Base-by-base conservation (phyloP, 1,284 basidiomycete genomes). In the Rhodotorula sp. region DNA sequence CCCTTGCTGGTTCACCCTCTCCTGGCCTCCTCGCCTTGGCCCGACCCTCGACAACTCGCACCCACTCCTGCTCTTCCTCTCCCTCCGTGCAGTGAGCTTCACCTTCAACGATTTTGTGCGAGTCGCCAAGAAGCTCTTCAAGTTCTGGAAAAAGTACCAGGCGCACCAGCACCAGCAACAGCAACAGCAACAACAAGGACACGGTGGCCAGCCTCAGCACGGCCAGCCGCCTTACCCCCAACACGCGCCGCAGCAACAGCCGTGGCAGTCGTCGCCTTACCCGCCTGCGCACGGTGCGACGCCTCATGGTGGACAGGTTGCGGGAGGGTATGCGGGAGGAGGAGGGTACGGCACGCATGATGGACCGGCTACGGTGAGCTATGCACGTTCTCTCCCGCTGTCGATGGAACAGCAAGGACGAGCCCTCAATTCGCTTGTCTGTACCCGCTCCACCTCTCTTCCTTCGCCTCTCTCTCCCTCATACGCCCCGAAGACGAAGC, bases 291-390 rank as follows among this genome's bases (percentile, higher is more conserved):
- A 71, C 10, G 48, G 53, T 8, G 52, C 58, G 28, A 65, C 67
- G 37, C 65, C 16, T 16, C 52, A 28, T 40, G 28, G 55, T 53
- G 37, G 58, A 61, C 15, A 40, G 16, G 30, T 46, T 48, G 46
- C 62, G 40, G 58, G 46, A 30, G 40, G 24, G 9, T 11, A 58
- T n/a, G 40, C 40, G 10, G 26, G 30, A 57, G 34, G 55, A 40
- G 71, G 71, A 48, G 61, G 58, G 3, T 75, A 75, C 37, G 73
- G 73, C 8, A 52, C 66, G 9, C 64, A 73, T 28, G 71, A 75
- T 61, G 73, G 73, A 1, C 69, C 69, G 7, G 64, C 73, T 16
- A 75, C 71, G 31, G 73, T 74, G 48, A 68, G 73, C 63, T 22
- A 31, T 34, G 11, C 28, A 30, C 31, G 28, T 20, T 26, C 10